Evolutionary conservation across 1,284 basidiomycete genomes (phyloP).

Genomic region (Fomitiporia mediterranea): DNA sequence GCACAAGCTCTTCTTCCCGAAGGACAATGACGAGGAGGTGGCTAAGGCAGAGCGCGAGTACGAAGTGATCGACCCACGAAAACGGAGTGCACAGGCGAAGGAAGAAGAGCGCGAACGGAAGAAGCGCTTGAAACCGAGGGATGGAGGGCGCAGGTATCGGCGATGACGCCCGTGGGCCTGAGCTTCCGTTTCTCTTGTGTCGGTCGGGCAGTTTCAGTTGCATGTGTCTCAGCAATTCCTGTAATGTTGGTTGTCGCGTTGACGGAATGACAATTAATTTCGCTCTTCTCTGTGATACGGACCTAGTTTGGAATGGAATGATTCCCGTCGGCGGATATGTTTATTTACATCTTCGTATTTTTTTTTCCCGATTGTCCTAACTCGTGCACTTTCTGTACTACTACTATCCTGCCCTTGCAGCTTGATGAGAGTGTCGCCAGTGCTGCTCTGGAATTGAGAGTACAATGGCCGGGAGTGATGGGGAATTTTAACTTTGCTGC

Average conservation of each 20-base stretch:
- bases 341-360: neutral
- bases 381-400: neutral
- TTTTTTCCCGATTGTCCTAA: neutral
- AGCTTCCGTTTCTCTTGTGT: neutral
- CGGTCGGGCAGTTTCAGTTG: neutral
- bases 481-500: neutral
- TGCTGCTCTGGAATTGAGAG: neutral
- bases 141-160: constrained; percentile 20
- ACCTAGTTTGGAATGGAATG: neutral
- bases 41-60: constrained; percentile 84
- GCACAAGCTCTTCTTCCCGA: constrained; percentile 74
- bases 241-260: neutral
- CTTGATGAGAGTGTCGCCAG: no score
- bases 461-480: neutral
- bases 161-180: constrained; percentile 12
- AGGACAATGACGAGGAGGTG: constrained; percentile 72
- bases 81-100: constrained; percentile 60
- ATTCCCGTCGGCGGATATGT: neutral
- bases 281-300: neutral
- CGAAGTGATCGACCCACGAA: constrained; percentile 80
- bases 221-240: neutral
- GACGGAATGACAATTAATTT: neutral
- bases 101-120: constrained; percentile 72
- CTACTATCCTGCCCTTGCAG: no score
- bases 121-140: constrained; percentile 35